Evolutionary conservation across 345 rosid species (phyloP), one percentile per base, ranked within the genome.

Genomic region (Camelina laxa): DNA sequence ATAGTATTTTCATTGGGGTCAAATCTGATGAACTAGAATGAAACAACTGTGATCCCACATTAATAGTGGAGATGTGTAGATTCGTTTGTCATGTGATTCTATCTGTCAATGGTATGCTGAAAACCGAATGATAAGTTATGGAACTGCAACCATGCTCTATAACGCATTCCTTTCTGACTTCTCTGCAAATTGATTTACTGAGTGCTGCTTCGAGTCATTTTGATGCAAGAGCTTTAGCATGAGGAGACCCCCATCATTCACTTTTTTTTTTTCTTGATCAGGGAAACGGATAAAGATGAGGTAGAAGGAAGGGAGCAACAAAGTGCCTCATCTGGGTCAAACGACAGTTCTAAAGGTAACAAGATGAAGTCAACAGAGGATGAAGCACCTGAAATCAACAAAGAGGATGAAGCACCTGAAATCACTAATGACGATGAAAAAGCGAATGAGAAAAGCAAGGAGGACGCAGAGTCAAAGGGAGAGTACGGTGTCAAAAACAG

Each of bases 401-500:
- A 19, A 14, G 73, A 10, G 2, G 60, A 36, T 17, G 61, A 41
- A 12, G 72, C 72, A 55, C 39, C 76, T 75, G 75, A 56, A 27
- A 60, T 57, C 22, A 65, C 24, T 39, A 62, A 19, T 16, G 73
- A 10, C 3, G 60, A 36, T 17, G 61, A 41, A 12, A 64, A 72
- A 39, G 77, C 76, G 73, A 82, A 67, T 11, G 78, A 72, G 24
- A 66, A 75, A 68, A 66, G 62, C 38, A 49, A 70, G 60, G 82
- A 57, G 66, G 75, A 62, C 2, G 17, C 57, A 5, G 79, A 44
- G 64, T n/a, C 56, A 59, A 51, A 53, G 82, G 85, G 61, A 72
- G 71, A 82, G 62, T 73, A 41, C 67, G 76, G 78, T 57, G 58
- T 82, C 24, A 86, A 80, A 80, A 83, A 77, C 44, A 80, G 81